A percentile compares a stretch with the other conserved stretches of the same genome.
Evolutionary conservation across 768 basidiomycete genomes (phyloP).

Genomic region (Boletus rufocinnamomeus): DNA sequence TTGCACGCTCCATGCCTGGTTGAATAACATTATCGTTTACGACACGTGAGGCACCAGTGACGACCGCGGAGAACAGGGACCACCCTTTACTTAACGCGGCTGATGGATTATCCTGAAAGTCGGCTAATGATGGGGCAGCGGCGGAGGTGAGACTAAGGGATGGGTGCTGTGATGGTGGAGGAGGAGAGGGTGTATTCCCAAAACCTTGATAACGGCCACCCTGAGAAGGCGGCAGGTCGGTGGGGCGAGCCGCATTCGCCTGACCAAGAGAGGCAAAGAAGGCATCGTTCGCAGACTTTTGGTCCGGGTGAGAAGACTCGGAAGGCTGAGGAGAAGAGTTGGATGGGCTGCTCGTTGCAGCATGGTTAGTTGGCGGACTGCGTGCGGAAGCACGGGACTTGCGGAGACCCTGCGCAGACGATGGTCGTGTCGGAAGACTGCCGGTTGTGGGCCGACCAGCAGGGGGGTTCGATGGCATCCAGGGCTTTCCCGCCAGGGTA

Average conservation of each 20-base stretch:
- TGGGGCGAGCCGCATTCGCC: conserved; percentile 75
- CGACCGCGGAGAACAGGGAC: conserved; percentile 89
- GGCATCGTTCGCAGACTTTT: conserved; percentile 80
- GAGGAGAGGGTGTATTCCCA: conserved; percentile 76
- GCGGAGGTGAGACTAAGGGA: conserved; percentile 76
- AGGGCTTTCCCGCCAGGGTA: conserved; percentile 69
- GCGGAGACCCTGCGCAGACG: conserved; percentile 80
- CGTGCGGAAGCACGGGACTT: conserved; percentile 80
- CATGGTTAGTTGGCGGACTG: conserved; percentile 49
- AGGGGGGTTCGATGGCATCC: conserved; percentile 77
- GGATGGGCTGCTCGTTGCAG: conserved; percentile 57
- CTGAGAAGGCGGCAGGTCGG: conserved; percentile 86
- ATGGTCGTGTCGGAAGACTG: conserved; percentile 55
- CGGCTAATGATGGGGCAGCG: conserved; percentile 73
- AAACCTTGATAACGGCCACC: conserved; percentile 95
- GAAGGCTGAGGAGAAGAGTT: conserved; percentile 40
- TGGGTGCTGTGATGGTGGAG: conserved; percentile 55
- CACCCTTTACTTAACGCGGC: conserved; percentile 91
- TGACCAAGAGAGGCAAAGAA: conserved; percentile 86
- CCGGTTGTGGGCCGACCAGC: conserved; percentile 39
- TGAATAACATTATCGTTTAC: conserved; percentile 90
- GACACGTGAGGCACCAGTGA: conserved; percentile 73
- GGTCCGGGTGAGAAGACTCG: conserved; percentile 45
- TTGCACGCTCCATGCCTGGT: conserved; percentile 80
- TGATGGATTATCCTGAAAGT: conserved; percentile 85